Evolutionary conservation across 352 stramenopile species (phyloP).

Genomic region (Phytophthora kernoviae): DNA sequence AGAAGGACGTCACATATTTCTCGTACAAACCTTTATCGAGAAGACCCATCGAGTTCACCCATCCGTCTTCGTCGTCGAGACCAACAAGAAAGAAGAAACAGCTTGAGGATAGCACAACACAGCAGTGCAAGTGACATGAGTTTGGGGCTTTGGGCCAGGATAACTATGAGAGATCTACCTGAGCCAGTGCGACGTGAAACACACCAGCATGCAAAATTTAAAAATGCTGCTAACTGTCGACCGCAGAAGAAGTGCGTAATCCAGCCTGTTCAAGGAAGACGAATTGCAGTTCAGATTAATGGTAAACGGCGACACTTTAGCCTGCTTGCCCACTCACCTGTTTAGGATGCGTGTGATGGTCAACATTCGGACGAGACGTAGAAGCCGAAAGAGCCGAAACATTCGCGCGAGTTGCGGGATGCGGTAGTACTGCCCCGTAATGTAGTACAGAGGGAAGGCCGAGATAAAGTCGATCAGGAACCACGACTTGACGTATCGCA

Average conservation of each 20-base stretch:
- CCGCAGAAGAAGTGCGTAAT: constrained; percentile 73
- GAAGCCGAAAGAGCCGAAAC: constrained; percentile 68
- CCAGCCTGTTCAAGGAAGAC: constrained; percentile 36
- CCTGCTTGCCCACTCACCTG: constrained; percentile 19
- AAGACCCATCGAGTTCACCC: constrained; percentile 45
- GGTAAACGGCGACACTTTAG: background rate
- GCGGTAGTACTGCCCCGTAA: constrained; percentile 62
- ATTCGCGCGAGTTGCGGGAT: constrained; percentile 65
- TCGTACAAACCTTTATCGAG: constrained; percentile 47
- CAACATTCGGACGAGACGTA: constrained; percentile 71
- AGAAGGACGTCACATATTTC: constrained; percentile 68
- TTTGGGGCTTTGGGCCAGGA: no score
- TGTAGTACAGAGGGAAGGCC: constrained; percentile 72
- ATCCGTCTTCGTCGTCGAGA: constrained; percentile 49
- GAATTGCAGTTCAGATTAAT: background rate
- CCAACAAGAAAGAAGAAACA: constrained; percentile 73
- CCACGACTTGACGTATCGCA: constrained; percentile 72
- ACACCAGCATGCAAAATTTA: constrained; percentile 84
- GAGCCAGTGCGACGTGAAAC: constrained; percentile 82
- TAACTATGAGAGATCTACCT: constrained; percentile 31
- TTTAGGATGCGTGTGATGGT: constrained; percentile 77
- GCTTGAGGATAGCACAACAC: constrained; percentile 14
- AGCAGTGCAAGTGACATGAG: background rate
- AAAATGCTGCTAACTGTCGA: constrained; percentile 80
- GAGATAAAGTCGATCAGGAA: constrained; percentile 80